Conservation (phyloP, 2,329 filamentous ascomycete genomes). For the Colletotrichum acutatum region DNA sequence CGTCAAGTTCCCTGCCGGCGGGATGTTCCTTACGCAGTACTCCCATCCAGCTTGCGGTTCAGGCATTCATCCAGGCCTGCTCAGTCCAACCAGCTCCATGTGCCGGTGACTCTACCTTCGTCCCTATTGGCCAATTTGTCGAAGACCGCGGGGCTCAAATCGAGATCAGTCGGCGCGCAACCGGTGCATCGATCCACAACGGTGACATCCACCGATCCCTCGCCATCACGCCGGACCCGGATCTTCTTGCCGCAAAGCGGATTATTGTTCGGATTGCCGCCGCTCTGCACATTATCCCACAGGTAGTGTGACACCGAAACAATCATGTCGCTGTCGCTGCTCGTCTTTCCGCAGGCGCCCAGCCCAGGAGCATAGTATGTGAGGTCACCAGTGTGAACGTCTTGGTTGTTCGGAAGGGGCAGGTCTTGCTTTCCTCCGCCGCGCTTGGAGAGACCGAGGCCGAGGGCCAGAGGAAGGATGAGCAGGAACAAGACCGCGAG, state of each 20-base stretch:
- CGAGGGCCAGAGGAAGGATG: conserved; percentile 21
- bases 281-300: conserved; percentile 68
- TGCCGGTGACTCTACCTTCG: conserved; percentile 50
- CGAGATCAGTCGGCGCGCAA: conserved; percentile 58
- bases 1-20: neutral
- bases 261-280: conserved; percentile 63
- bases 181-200: conserved; percentile 75
- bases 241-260: conserved; percentile 71
- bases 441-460: conserved; percentile 24
- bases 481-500: conserved; percentile 14
- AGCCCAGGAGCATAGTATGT: conserved; percentile 76
- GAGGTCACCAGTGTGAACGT: conserved; percentile 20
- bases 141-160: conserved; percentile 60
- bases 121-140: conserved; percentile 54
- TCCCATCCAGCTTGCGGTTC: neutral
- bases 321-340: conserved; percentile 65
- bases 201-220: conserved; percentile 63
- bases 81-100: conserved; percentile 47
- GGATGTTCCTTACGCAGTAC: neutral
- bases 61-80: neutral
- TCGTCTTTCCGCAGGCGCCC: conserved; percentile 75
- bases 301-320: conserved; percentile 74
- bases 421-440: neutral
- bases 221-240: conserved; percentile 62
- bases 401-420: conserved; percentile 15